These are phyloP conservation scores for Fusarium keratoplasticum DNA, from an alignment of 2,329 filamentous ascomycete species.

Conservation along the genomic window DNA sequence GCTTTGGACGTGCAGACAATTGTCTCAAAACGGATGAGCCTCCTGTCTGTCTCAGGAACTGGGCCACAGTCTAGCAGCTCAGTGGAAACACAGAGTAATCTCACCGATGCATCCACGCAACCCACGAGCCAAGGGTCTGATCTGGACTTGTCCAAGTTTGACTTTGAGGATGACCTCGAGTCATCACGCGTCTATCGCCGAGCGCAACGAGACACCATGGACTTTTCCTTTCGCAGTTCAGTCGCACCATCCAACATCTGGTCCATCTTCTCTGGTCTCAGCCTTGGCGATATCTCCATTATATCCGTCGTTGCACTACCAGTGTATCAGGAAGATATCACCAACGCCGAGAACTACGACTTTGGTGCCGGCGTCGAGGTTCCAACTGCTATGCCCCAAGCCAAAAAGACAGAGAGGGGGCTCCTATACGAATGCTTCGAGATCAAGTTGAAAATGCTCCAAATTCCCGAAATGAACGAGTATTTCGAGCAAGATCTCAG, in stretches of 20 bases:
- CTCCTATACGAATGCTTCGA: neutral
- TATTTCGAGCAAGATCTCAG: neutral
- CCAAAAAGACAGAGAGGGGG: neutral
- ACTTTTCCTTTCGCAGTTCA: slow-evolving; percentile 20
- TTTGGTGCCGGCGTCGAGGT: slow-evolving; percentile 2
- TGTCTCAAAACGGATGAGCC: neutral
- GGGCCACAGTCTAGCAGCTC: neutral
- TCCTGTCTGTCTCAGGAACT: neutral
- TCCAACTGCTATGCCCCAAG: neutral
- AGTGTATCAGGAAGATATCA: slow-evolving; percentile 12
- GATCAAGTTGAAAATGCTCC: slow-evolving; percentile 1
- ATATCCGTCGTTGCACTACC: slow-evolving; percentile 15
- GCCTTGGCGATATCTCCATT: slow-evolving; percentile 3
- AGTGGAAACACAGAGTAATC: neutral
- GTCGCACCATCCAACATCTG: neutral
- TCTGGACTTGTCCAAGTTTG: neutral
- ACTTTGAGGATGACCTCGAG: slow-evolving; percentile 13
- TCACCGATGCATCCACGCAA: neutral
- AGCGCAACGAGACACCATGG: slow-evolving; percentile 11
- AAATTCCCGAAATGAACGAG: neutral
- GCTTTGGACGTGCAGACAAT: neutral
- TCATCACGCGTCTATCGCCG: slow-evolving; percentile 17
- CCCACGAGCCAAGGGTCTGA: neutral
- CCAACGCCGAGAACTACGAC: slow-evolving; percentile 12
- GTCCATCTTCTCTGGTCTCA: slow-evolving; percentile 13